phyloP scores from a whole-genome alignment of 768 basidiomycete genomes.

The Russula virescens region DNA sequence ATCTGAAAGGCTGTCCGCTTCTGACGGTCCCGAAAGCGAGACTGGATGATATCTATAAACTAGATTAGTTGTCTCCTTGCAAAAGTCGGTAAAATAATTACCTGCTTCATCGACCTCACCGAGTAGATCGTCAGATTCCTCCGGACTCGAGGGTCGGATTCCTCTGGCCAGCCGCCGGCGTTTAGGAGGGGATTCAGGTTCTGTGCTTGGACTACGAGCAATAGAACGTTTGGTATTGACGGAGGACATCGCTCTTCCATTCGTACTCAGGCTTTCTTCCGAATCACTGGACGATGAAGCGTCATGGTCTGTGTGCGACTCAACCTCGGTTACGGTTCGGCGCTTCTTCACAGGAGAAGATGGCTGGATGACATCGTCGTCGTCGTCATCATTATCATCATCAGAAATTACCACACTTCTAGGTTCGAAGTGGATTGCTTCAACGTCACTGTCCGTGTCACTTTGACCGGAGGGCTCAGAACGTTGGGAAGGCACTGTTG shows the following conservation, averaged over 20 bases:
- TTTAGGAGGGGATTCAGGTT: slow-evolving; percentile 33
- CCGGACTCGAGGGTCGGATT: slow-evolving; percentile 36
- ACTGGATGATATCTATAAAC: slow-evolving; percentile 52
- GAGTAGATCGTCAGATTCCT: slow-evolving; percentile 41
- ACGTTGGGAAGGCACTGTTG: neutral
- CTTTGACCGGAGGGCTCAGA: neutral
- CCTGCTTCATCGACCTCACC: slow-evolving; percentile 54
- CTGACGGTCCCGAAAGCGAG: slow-evolving; percentile 54
- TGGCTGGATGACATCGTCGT: slow-evolving; percentile 27
- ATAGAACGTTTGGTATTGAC: neutral
- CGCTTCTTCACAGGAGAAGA: slow-evolving; percentile 25
- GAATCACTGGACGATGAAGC: slow-evolving; percentile 3
- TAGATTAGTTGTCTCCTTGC: slow-evolving; percentile 1
- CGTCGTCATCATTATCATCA: slow-evolving; percentile 28
- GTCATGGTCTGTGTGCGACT: neutral
- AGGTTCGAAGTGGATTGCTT: slow-evolving; percentile 47
- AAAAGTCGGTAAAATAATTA: slow-evolving; percentile 31
- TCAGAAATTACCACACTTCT: slow-evolving; percentile 21
- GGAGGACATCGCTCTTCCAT: neutral
- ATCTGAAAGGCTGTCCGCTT: slow-evolving; percentile 57
- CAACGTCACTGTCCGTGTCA: slow-evolving; percentile 37
- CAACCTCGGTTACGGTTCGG: slow-evolving; percentile 23
- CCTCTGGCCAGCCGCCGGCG: slow-evolving; percentile 42
- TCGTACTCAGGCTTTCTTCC: slow-evolving; percentile 3
- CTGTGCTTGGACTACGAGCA: slow-evolving; percentile 32